Percentiles rank a stretch among this genome's conserved stretches.
Conservation (phyloP, 2,329 filamentous ascomycete species). For the Alternaria sp. region DNA sequence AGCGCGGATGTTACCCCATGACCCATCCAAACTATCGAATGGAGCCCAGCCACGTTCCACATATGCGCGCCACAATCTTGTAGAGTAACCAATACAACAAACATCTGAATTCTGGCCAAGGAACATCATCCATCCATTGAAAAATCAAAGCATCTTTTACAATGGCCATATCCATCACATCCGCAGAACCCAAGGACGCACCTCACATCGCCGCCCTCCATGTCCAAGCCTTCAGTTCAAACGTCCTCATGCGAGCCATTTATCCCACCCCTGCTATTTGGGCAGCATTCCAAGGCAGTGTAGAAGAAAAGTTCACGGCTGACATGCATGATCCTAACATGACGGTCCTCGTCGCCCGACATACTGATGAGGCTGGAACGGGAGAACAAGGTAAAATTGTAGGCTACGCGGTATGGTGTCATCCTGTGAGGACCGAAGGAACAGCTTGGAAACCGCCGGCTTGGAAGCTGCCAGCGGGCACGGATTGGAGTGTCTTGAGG, state of each 20-base stretch:
- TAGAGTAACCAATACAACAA: not conserved
- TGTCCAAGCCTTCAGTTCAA: constrained; percentile 12
- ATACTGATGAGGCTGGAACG: not conserved
- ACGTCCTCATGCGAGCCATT: constrained; percentile 16
- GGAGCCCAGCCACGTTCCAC: not conserved
- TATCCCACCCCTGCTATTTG: constrained; percentile 14
- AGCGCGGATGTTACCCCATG: not conserved
- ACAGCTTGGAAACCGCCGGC: constrained; percentile 1
- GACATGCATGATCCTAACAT: constrained; percentile 13
- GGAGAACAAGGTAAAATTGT: not conserved
- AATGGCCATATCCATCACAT: not conserved
- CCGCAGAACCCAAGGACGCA: constrained; percentile 6
- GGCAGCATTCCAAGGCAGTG: constrained; percentile 7
- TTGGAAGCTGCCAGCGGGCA: constrained; percentile 14
- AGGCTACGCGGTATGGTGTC: constrained; percentile 15
- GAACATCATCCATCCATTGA: not conserved
- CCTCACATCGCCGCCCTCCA: constrained; percentile 11
- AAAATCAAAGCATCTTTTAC: not conserved
- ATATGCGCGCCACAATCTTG: not conserved
- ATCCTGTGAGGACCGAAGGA: not conserved
- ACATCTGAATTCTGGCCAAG: not conserved
- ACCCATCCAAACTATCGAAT: not conserved
- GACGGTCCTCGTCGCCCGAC: constrained; percentile 9
- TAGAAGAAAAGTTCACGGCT: constrained; percentile 7
- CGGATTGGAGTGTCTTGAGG: constrained; percentile 11